A percentile compares a stretch with the other conserved stretches of the same genome.
phyloP scores from a whole-genome alignment of 306 rosid genomes.

The Vicia sativa region DNA sequence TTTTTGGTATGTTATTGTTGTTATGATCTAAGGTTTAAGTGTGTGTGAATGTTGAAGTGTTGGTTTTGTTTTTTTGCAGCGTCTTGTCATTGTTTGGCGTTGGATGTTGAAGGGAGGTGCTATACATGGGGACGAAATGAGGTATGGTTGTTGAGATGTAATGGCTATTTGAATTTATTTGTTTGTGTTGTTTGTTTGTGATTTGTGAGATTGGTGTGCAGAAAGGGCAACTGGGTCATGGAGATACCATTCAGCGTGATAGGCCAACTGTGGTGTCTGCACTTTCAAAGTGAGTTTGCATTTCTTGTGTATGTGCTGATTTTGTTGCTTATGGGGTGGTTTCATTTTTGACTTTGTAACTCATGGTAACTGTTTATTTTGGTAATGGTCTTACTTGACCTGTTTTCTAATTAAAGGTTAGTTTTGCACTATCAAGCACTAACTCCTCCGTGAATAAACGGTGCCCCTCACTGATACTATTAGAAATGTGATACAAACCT shows the following conservation, averaged over 20 bases:
- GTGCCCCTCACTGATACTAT: too few species aligned
- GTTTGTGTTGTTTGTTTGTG: background rate
- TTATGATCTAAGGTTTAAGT: background rate
- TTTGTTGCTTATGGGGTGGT: background rate
- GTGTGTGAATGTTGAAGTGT: background rate
- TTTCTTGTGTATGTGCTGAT: background rate
- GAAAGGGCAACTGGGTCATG: slow-evolving; percentile 99
- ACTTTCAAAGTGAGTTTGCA: slow-evolving; percentile 76
- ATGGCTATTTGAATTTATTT: background rate
- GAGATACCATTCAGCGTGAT: slow-evolving; percentile 90
- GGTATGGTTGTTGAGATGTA: slow-evolving; percentile 50
- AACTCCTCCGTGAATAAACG: too few species aligned
- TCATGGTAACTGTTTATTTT: background rate
- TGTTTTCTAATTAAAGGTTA: background rate
- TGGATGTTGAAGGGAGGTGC: slow-evolving; percentile 95
- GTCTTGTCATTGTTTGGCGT: slow-evolving; percentile 95
- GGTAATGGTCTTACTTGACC: background rate
- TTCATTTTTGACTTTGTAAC: background rate
- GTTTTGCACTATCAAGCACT: background rate
- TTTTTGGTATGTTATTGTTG: slow-evolving; percentile 8
- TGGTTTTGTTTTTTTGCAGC: slow-evolving; percentile 49
- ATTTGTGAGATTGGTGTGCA: slow-evolving; percentile 48
- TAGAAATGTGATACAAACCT: too few species aligned
- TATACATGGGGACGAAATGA: slow-evolving; percentile 99
- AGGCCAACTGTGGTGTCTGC: slow-evolving; percentile 96